phyloP scores from a whole-genome alignment of 768 basidiomycete species.

The Lactifluus piperatus region DNA sequence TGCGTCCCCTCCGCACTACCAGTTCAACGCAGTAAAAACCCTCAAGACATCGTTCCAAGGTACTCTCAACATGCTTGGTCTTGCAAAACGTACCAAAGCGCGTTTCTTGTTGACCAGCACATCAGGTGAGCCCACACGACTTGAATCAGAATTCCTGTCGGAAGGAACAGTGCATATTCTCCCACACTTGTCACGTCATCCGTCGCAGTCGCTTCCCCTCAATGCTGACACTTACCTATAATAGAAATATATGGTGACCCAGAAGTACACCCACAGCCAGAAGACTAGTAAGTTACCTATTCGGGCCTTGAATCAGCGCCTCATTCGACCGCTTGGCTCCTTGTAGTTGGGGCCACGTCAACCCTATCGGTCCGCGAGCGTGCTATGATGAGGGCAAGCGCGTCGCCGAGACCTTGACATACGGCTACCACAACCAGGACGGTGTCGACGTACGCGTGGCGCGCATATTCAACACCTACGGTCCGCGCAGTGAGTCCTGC shows the following conservation, averaged over 20 bases:
- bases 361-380: slow-evolving; percentile 96
- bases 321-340: slow-evolving; percentile 2
- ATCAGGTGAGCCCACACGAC: slow-evolving; percentile 48
- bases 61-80: slow-evolving; percentile 96
- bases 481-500: slow-evolving; percentile 55
- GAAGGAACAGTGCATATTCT: not conserved
- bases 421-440: slow-evolving; percentile 92
- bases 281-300: slow-evolving; percentile 70
- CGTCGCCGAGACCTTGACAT: slow-evolving; percentile 95
- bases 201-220: no score
- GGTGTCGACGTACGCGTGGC: slow-evolving; percentile 94
- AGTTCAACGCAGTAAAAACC: slow-evolving; percentile 96
- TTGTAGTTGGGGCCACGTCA: slow-evolving; percentile 91
- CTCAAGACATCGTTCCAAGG: slow-evolving; percentile 99
- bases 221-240: not conserved
- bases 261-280: slow-evolving; percentile 92
- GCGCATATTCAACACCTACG: slow-evolving; percentile 97
- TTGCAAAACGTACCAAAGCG: slow-evolving; percentile 96
- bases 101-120: slow-evolving; percentile 95
- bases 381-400: slow-evolving; percentile 99
- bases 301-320: slow-evolving; percentile 3
- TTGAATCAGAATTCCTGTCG: not conserved
- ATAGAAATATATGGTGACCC: slow-evolving; percentile 97
- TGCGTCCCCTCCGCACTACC: slow-evolving; percentile 95
- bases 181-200: no score